These are phyloP conservation scores for Spiraea crenata DNA, from an alignment of 331 rosid species.

Conservation along the genomic window DNA sequence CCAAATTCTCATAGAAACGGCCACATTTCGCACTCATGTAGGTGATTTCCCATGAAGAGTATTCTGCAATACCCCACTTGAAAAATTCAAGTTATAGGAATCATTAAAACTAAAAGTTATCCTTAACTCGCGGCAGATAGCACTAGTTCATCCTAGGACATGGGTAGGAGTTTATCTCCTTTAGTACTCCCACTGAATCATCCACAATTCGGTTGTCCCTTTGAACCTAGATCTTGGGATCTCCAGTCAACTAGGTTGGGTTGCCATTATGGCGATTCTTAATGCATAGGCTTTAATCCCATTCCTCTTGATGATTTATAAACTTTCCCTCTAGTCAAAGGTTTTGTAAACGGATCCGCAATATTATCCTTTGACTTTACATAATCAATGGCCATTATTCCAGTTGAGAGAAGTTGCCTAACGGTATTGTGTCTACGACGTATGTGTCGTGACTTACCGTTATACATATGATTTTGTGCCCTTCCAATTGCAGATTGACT, in stretches of 20 bases:
- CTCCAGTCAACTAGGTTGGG: background rate
- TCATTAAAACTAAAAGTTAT: background rate
- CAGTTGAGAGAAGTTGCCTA: background rate
- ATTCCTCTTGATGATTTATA: background rate
- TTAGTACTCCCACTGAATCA: background rate
- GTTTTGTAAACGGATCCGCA: background rate
- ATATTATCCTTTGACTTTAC: background rate
- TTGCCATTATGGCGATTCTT: background rate
- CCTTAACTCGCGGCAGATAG: background rate
- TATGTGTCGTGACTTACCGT: background rate
- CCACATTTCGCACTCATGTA: background rate
- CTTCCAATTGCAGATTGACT: background rate
- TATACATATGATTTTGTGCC: background rate
- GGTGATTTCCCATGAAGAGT: background rate
- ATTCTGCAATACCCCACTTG: background rate
- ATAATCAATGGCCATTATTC: background rate
- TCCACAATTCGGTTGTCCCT: background rate
- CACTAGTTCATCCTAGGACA: no score
- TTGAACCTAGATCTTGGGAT: slow-evolving; percentile 7
- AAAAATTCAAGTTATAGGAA: background rate
- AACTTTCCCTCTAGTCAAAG: background rate
- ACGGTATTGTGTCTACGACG: background rate
- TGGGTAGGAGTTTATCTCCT: background rate
- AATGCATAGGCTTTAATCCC: background rate
- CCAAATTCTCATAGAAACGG: background rate